Percentiles rank a stretch among this genome's conserved stretches.
Conservation (phyloP, 176 grass and related monocot species). For the Ananas comosus region DNA sequence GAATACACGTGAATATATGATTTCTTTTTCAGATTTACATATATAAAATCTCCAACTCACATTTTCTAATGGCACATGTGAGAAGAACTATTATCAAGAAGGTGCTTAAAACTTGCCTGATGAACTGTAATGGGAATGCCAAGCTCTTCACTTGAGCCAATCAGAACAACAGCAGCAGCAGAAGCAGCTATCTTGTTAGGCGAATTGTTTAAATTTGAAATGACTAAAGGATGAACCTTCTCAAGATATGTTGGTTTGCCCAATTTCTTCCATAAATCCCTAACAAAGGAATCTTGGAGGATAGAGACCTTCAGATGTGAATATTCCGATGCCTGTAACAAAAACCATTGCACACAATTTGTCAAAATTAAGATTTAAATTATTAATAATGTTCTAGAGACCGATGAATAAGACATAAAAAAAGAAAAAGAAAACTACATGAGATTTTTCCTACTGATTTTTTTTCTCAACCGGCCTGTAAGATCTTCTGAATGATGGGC, state of each 20-base stretch:
- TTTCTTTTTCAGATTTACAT: no score
- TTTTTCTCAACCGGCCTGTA: constrained; percentile 82
- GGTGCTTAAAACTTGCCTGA: constrained; percentile 46
- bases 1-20: no score
- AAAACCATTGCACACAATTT: constrained; percentile 28
- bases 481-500: constrained; percentile 83
- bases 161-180: constrained; percentile 69
- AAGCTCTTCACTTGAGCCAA: constrained; percentile 90
- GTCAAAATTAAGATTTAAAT: constrained; percentile 20
- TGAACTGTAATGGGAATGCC: constrained; percentile 88
- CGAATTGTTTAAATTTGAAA: constrained; percentile 68
- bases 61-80: background rate
- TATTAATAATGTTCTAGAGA: constrained; percentile 16
- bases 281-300: constrained; percentile 87
- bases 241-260: constrained; percentile 83
- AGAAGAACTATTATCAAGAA: constrained; percentile 4
- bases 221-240: constrained; percentile 65
- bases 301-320: constrained; percentile 85
- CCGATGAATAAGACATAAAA: background rate
- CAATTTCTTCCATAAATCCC: constrained; percentile 81
- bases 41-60: background rate
- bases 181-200: constrained; percentile 66
- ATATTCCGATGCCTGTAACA: constrained; percentile 53
- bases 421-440: constrained; percentile 25
- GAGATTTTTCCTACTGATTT: constrained; percentile 23